Conservation (phyloP, 371 early-diverging fungal genomes). For the Rhizopus microsporus region DNA sequence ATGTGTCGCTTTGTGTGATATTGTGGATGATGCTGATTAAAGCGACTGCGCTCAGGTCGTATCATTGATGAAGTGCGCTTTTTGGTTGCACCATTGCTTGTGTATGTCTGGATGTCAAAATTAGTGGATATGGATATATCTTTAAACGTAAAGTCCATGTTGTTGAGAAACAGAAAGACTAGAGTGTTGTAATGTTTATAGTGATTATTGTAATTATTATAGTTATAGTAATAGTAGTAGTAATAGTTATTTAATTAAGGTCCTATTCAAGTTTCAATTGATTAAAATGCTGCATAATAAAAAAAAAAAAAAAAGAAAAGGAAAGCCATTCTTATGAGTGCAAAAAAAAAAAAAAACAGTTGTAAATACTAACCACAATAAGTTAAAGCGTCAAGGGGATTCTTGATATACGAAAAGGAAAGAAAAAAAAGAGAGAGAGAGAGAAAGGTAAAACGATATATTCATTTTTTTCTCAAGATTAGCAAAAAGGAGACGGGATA, state of each 20-base stretch:
- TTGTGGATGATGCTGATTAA: conserved; percentile 57
- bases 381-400: background rate
- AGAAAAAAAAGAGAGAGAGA: conserved; percentile 1
- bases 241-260: too few relatives aligned
- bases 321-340: background rate
- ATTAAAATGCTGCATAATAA: background rate
- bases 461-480: too few relatives aligned
- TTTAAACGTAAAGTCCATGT: conserved; percentile 18
- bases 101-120: background rate
- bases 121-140: conserved; percentile 9
- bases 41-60: conserved; percentile 68
- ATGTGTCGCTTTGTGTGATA: conserved; percentile 47
- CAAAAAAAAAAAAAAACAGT: background rate
- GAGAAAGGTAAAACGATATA: background rate
- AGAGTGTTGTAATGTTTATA: background rate
- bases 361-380: background rate
- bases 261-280: too few relatives aligned
- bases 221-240: background rate
- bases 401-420: conserved; percentile 2
- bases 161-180: background rate
- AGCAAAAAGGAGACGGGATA: background rate
- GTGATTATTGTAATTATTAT: background rate
- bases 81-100: conserved; percentile 3
- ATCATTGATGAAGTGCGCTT: conserved; percentile 64
- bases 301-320: too few relatives aligned